Evolutionary conservation across 169 alveolate species (phyloP), one percentile per base, ranked within the genome.

Genomic region (Plasmodium relictum): DNA sequence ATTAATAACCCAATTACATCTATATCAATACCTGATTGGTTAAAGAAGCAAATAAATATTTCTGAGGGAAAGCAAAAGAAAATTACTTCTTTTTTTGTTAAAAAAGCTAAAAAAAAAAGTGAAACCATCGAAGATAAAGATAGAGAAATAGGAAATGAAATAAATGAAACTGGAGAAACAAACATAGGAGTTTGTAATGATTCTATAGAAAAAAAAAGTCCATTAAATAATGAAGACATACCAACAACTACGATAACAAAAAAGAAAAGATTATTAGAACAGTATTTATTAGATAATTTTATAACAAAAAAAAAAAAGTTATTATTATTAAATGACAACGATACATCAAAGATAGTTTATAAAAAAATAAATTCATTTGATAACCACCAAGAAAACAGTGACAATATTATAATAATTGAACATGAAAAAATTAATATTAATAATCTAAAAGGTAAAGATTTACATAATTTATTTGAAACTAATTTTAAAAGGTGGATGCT

Each of bases 1-100:
- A 92, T 98, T 61, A 93, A 92, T 39, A 98, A 98, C 88, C 99
- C 99, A 9, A 91, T 96, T 22, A 99, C 99, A 1, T 95, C 95
- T 74, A 97, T 98, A 26, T 93, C 96, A 56, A 94, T 96, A 62
- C 99, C 99, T 9, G 98, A 95, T 10, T 98, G 99, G 99, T 95
- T 98, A 18, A 94, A 96, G 92, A 93, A 62, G 41, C 93, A 41
- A 52, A 83, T 76, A 45, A 88, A 42, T 88, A 94, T 73, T 45
- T 93, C 88, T 61, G 90, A 56, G 93, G 93, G 78, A 59, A 92
- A 63, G 65, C 92, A 59, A 12, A 73, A 39, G 61, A 88, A 59
- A 92, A 73, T 72, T 71, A 92, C 58, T 83, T 87, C 90, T 48
- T 93, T 52, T 50, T 93, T 80, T 91, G 88, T 72, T 74, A 93